Evolutionary conservation across 2,329 filamentous ascomycete genomes (phyloP), one percentile per base, ranked within the genome.

Genomic region (Aureobasidium sp.): DNA sequence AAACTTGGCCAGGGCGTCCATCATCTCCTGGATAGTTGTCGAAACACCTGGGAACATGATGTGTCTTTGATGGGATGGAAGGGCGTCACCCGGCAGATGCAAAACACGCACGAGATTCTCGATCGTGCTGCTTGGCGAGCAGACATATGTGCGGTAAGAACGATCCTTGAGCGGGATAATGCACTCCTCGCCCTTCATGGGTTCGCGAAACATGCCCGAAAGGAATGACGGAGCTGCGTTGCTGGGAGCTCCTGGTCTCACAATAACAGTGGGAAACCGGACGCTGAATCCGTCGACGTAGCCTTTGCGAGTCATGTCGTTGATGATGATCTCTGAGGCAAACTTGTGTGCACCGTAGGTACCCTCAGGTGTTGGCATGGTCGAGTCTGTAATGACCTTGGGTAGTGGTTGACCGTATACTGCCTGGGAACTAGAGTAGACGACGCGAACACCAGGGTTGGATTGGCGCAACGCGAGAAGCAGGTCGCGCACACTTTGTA

Each of bases 61-160:
- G 64, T 86, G 81, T 45, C 86, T 80, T 64, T 83, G 82, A 56
- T 85, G 83, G 4, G 68, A 29, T 42, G 78, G 77, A 76, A 88
- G 84, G 31, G 78, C 80, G 69, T 87, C 85, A 38, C 76, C 79
- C 3, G 83, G 80, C 27, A 89, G 74, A 23, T 80, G 79, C 60
- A 84, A 78, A 7, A 85, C 84, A 71, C 85, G 82, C 33, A 87
- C 74, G 56, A 89, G 73, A 71, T 89, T 89, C 72, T 79, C 79
- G 27, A 87, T 81, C 67, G 89, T 75, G 3, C 84, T 86, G 53
- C 81, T 80, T 9, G 87, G 87, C 54, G 84, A 86, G 66, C 84
- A 87, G 48, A 89, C 80, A 87, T 87, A 89, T 68, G 87, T 81
- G 58, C n/a, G n/a, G n/a, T 86, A 80, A 54, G 87, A 85, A 48